These are phyloP conservation scores for Setomelanomma holmii DNA, from an alignment of 2,329 filamentous ascomycete species.

Conservation along the genomic window DNA sequence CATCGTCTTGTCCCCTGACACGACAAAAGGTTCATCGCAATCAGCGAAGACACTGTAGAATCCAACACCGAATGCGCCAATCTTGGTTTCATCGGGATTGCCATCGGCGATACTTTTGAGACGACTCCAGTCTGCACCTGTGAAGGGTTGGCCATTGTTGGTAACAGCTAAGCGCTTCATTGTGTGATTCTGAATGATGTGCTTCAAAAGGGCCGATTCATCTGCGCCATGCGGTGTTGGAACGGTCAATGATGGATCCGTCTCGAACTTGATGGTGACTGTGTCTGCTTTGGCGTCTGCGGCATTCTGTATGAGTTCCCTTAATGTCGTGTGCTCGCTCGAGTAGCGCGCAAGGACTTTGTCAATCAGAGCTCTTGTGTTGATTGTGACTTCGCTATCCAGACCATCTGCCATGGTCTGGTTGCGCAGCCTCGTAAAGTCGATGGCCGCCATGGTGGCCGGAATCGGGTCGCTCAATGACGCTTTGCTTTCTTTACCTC, in stretches of 20 bases:
- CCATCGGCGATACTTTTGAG: constrained; percentile 98
- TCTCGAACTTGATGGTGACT: constrained; percentile 92
- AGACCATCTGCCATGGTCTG: constrained; percentile 88
- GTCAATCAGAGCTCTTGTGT: constrained; percentile 94
- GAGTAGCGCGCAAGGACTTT: constrained; percentile 97
- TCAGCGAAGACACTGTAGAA: constrained; percentile 99
- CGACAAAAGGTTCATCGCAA: constrained; percentile 96
- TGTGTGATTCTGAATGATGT: constrained; percentile 84
- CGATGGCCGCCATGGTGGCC: constrained; percentile 48
- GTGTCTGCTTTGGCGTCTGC: constrained; percentile 91
- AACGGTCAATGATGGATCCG: constrained; percentile 79
- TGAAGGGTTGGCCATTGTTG: constrained; percentile 90
- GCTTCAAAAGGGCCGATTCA: constrained; percentile 76
- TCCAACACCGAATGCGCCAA: constrained; percentile 96
- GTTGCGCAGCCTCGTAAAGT: constrained; percentile 76
- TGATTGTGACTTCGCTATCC: constrained; percentile 97
- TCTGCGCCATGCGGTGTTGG: constrained; percentile 72
- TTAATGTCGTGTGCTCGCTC: constrained; percentile 86
- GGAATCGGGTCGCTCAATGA: neutral
- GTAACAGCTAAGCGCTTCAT: constrained; percentile 86
- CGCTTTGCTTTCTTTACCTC: neutral
- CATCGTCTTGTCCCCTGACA: constrained; percentile 91
- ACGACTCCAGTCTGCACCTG: constrained; percentile 88
- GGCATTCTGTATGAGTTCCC: constrained; percentile 98
- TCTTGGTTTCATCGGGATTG: constrained; percentile 98